Conservation (phyloP, 805 yeast species). For the Hanseniaspora clermontiae region DNA sequence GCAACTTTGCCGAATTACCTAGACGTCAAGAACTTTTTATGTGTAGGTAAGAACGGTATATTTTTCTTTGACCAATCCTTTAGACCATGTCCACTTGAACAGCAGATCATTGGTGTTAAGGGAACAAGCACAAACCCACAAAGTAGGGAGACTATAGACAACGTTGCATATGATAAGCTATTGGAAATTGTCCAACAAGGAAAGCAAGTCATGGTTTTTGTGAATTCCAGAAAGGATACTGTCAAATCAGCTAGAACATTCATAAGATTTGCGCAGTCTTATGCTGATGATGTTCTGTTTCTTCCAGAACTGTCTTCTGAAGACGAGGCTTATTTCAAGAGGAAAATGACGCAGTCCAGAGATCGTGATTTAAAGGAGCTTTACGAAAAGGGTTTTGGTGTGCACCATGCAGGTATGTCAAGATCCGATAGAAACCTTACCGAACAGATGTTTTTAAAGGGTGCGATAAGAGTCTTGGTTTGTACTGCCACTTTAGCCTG, state of each 20-base stretch:
- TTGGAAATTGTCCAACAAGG: conserved; percentile 54
- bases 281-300: conserved; percentile 39
- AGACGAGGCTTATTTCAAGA: conserved; percentile 32
- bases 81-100: conserved; percentile 87
- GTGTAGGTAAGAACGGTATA: conserved; percentile 87
- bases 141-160: conserved; percentile 58
- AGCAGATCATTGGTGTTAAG: conserved; percentile 71
- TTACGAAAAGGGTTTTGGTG: conserved; percentile 71
- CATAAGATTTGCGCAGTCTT: conserved; percentile 51
- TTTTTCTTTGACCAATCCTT: conserved; percentile 88
- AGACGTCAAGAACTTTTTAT: conserved; percentile 89
- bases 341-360: conserved; percentile 60
- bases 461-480: conserved; percentile 78
- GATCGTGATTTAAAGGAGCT: conserved; percentile 72
- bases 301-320: conserved; percentile 19
- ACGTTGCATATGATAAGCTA: conserved; percentile 63
- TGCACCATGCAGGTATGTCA: conserved; percentile 96
- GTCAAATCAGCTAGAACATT: conserved; percentile 66
- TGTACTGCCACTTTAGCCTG: conserved; percentile 98
- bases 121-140: conserved; percentile 73
- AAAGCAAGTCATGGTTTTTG: conserved; percentile 91
- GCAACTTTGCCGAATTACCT: conserved; percentile 86
- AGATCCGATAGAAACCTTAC: conserved; percentile 80
- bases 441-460: conserved; percentile 73
- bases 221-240: conserved; percentile 90